phyloP scores from a whole-genome alignment of 2,329 filamentous ascomycete species.

The Whalleya microplaca region DNA sequence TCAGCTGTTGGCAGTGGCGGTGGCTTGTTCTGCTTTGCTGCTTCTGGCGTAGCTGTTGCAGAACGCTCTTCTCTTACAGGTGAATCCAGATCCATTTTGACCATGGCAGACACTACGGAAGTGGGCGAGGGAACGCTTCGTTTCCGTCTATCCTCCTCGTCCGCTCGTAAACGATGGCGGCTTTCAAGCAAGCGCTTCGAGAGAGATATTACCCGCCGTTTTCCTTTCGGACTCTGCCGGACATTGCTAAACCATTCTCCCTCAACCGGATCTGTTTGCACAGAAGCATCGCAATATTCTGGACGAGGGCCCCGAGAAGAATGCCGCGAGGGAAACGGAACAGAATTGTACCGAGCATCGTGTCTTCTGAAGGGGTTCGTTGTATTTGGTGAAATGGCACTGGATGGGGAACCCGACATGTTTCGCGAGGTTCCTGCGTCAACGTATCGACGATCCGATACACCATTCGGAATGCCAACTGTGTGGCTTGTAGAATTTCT shows the following conservation, averaged over 20 bases:
- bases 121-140: conserved; percentile 32
- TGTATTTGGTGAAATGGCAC: conserved; percentile 44
- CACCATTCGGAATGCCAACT: conserved; percentile 35
- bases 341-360: conserved; percentile 34
- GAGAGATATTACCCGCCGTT: conserved; percentile 55
- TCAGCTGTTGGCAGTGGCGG: conserved; percentile 16
- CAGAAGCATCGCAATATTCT: conserved; percentile 53
- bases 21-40: conserved; percentile 12
- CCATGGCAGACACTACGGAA: conserved; percentile 36
- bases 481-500: conserved; percentile 28
- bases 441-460: conserved; percentile 48
- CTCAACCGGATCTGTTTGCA: conserved; percentile 59
- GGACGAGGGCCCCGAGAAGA: conserved; percentile 44
- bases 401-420: conserved; percentile 56
- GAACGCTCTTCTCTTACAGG: conserved; percentile 36
- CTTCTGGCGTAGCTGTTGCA: conserved; percentile 15
- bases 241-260: conserved; percentile 56
- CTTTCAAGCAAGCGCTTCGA: conserved; percentile 57
- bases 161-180: conserved; percentile 47
- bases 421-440: conserved; percentile 58
- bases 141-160: conserved; percentile 44
- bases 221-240: conserved; percentile 42
- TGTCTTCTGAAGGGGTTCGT: conserved; percentile 33
- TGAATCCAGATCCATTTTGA: conserved; percentile 47
- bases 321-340: conserved; percentile 40